Base-by-base conservation (phyloP, 2,329 filamentous ascomycete species). In the Penicillium sp. region DNA sequence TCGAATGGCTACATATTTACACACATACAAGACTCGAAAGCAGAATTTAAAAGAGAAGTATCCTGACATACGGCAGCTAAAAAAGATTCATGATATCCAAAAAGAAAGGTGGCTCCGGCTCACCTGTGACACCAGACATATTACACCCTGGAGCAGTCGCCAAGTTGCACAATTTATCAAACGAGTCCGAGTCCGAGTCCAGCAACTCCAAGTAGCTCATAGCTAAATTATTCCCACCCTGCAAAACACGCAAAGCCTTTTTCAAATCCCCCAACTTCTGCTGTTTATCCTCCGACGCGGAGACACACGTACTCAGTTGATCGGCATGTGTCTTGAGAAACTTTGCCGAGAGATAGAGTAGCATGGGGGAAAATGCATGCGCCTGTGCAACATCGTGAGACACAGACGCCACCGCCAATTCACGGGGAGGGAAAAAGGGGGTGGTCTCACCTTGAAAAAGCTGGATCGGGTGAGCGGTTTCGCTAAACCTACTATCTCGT, bases 401-500 rank as follows among this genome's bases (percentile, higher is more conserved):
- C 36, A 41, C 16, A 16, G 7, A 27, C 5, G 2, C 7, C 9
- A 16, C n/a, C 0, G 33, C 9, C 3, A n/a, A 15, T 34, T 23
- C 2, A 33, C 19, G 15, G 45, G 45, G 3, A n/a, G 6, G 9
- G 5, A 33, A 40, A 33, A 40, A 29, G 33, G 43, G 19, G 16
- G 16, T 8, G 11, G 44, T 39, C 16, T 45, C 25, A 60, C 61
- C 43, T 58, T 62, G 13, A 62, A 62, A 15, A 50, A 60, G 23
- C 50, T 54, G 8, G 53, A 51, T 25, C 60, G 40, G 5, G 38
- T 51, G 16, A 64, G 47, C 1, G 49, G 50, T 25, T 51, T 53
- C 15, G 60, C 49, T 2, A 64, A 41, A 23, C 36, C 34, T 31
- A 62, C 55, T 16, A 64, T 59, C 25, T 64, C 58, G 47, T 57